Evolutionary conservation across 2,329 filamentous ascomycete species (phyloP).

Genomic region (Gnomoniopsis smithogilvyi): DNA sequence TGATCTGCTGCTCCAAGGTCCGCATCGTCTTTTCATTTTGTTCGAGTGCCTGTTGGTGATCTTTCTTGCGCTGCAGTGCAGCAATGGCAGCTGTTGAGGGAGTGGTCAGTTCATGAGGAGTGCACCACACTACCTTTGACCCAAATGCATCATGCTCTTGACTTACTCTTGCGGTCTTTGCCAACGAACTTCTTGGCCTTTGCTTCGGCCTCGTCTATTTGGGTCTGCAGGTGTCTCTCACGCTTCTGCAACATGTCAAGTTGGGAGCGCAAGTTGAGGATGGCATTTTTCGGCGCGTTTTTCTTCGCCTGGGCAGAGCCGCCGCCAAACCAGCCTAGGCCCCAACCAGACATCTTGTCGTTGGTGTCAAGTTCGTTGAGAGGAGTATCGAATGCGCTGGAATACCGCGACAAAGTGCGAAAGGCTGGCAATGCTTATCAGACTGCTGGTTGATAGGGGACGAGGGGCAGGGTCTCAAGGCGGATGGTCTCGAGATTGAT

Average conservation of each 20-base stretch:
- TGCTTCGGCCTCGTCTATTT: constrained; percentile 89
- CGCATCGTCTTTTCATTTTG: constrained; percentile 87
- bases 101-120: constrained; percentile 19
- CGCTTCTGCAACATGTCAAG: constrained; percentile 98
- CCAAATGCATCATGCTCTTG: constrained; percentile 17
- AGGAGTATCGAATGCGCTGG: not conserved
- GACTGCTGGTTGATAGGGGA: not conserved
- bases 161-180: constrained; percentile 88
- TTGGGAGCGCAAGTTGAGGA: constrained; percentile 80
- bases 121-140: not conserved
- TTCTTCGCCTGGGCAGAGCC: constrained; percentile 83
- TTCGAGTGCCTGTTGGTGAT: constrained; percentile 85
- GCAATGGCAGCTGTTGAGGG: constrained; percentile 72
- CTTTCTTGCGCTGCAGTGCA: constrained; percentile 91
- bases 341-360: constrained; percentile 50
- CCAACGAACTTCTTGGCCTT: constrained; percentile 82
- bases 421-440: constrained; percentile 10
- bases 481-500: too few species aligned
- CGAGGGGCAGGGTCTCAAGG: not conserved
- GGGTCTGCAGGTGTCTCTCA: constrained; percentile 83
- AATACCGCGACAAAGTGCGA: not conserved
- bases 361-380: not conserved
- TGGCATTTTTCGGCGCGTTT: constrained; percentile 95
- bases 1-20: constrained; percentile 92
- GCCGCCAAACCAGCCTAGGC: constrained; percentile 90